These are phyloP conservation scores for Alternaria angustiovoidea DNA, from an alignment of 2,329 filamentous ascomycete species.

Conservation along the genomic window DNA sequence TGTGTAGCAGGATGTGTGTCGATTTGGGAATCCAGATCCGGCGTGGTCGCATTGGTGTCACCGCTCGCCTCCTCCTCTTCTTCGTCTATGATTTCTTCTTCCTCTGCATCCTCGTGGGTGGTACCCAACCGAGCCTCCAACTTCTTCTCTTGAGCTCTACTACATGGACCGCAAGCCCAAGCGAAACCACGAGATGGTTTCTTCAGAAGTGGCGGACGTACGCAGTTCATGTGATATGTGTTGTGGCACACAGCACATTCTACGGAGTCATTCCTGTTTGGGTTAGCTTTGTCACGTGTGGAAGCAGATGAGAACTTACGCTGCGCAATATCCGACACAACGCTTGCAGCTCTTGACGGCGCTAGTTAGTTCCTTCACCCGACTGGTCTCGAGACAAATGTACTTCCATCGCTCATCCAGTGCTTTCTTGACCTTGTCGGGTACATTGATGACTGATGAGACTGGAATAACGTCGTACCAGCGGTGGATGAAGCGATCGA, in stretches of 20 bases:
- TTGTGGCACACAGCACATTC: slow-evolving; percentile 94
- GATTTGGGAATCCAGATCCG: slow-evolving; percentile 60
- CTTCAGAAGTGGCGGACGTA: slow-evolving; percentile 88
- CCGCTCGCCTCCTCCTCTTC: slow-evolving; percentile 73
- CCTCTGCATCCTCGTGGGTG: slow-evolving; percentile 63
- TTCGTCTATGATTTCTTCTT: slow-evolving; percentile 70
- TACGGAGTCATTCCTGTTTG: slow-evolving; percentile 83
- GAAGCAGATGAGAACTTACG: slow-evolving; percentile 63
- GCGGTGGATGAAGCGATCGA: slow-evolving; percentile 97
- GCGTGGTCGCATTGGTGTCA: slow-evolving; percentile 67
- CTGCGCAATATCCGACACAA: slow-evolving; percentile 89
- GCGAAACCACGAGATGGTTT: slow-evolving; percentile 97
- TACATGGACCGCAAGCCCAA: slow-evolving; percentile 97
- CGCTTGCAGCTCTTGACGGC: slow-evolving; percentile 96
- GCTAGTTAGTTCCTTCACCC: slow-evolving; percentile 93
- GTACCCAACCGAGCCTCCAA: slow-evolving; percentile 79
- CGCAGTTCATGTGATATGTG: slow-evolving; percentile 99
- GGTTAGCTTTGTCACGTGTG: slow-evolving; percentile 22
- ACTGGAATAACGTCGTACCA: slow-evolving; percentile 98
- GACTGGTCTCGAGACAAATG: slow-evolving; percentile 91
- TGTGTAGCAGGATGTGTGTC: slow-evolving; percentile 73
- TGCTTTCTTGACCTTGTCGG: slow-evolving; percentile 92
- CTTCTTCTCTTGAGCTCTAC: slow-evolving; percentile 91
- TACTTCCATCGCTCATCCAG: slow-evolving; percentile 97
- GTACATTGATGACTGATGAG: slow-evolving; percentile 92